Base-by-base conservation (phyloP, 192 early-diverging fungal genomes). In the Entrophospora sp. region DNA sequence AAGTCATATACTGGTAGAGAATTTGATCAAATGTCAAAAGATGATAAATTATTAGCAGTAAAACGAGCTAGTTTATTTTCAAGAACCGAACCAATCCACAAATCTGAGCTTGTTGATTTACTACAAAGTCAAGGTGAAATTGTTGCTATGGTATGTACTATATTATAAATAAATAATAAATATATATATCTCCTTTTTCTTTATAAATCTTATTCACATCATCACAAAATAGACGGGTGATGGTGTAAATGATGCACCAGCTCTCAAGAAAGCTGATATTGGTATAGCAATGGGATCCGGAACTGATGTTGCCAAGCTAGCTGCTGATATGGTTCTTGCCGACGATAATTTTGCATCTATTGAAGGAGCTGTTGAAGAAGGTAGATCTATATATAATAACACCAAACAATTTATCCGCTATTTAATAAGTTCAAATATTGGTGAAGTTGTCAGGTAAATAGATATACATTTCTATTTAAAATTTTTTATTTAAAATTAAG, bases 291-390 rank as follows among this genome's bases (percentile, higher is more conserved):
- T 99, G 96, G 97, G 97, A 25, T 81, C 83, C 13, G 97, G 97
- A 69, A 96, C 97, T 0, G 97, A 98, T 73, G 96, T 99, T 46
- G 95, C 97, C 51, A 98, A 97, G 80, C 78, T 95, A 27, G 97
- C 97, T 6, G 89, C 90, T 42, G 97, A 98, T 74, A 98, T 99
- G 95, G 91, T 98, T 24, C 80, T 99, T 30, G 91, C 94, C 5
- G 94, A 99, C 77, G 92, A 98, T 78, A 98, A 99, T 87, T 99
- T 99, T 85, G 86, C 94, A 27, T 97, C 95, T 32, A 98, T 99
- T 51, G 94, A 94, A 67, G 85, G 85, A 66, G 97, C 97, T 12
- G 96, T 99, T 9, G 92, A 95, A 67, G 95, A 99, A 77, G 97
- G 97, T 53, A 89, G 97, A 40, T 82, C 84, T 55, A 98, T 99